phyloP scores from a whole-genome alignment of 257 asterid genomes.

The Anisodus acutangulus region DNA sequence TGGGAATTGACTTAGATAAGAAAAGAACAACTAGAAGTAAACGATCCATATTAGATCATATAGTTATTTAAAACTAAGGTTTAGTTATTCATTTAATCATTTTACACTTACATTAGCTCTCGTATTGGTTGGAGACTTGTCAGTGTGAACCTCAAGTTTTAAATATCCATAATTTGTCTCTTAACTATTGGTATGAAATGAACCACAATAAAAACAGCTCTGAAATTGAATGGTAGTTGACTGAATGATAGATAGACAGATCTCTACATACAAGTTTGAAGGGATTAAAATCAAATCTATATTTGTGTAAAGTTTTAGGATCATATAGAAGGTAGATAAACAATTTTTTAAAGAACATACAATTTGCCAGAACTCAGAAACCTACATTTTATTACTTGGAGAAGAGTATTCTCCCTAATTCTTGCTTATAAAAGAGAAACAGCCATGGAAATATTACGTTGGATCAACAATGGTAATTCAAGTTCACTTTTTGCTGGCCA shows the following conservation, averaged over 20 bases:
- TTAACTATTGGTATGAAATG: too few species aligned
- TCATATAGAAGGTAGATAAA: too few species aligned
- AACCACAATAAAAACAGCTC: too few species aligned
- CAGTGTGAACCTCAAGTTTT: too few species aligned
- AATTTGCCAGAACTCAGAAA: not conserved
- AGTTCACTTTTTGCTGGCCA: conserved; percentile 14
- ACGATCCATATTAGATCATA: not conserved
- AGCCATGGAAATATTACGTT: not conserved
- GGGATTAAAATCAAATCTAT: not conserved
- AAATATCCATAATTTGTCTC: not conserved
- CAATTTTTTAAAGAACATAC: too few species aligned
- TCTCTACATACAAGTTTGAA: too few species aligned
- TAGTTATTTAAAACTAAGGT: not conserved
- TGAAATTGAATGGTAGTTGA: not conserved
- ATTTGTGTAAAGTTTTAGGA: not conserved
- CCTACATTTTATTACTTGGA: not conserved
- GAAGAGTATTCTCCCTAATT: not conserved
- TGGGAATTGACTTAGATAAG: not conserved
- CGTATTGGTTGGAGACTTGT: not conserved
- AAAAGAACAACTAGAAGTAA: not conserved
- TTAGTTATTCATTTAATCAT: not conserved
- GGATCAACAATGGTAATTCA: not conserved
- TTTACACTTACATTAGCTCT: not conserved
- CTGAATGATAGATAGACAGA: too few species aligned
- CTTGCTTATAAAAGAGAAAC: not conserved